phyloP scores from a whole-genome alignment of 805 yeast species.

The Tetrapisispora taiwanensis region DNA sequence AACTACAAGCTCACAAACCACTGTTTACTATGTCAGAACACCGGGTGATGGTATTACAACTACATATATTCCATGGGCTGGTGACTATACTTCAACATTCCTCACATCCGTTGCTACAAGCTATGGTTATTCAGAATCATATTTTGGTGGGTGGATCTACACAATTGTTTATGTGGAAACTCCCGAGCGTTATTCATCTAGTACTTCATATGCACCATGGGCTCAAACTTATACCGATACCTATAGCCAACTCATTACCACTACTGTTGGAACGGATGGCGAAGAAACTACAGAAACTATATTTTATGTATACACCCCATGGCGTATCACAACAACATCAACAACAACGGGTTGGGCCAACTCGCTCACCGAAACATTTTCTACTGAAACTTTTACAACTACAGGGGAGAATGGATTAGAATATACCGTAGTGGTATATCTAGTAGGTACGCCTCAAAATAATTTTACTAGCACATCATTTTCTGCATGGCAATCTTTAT shows the following conservation, averaged over 20 bases:
- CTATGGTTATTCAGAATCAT: background rate
- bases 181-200: background rate
- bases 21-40: background rate
- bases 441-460: background rate
- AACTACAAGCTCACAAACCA: background rate
- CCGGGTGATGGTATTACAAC: background rate
- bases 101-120: background rate
- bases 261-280: background rate
- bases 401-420: slow-evolving; percentile 2
- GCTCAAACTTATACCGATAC: background rate
- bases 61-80: background rate
- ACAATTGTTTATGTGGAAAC: background rate
- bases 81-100: background rate
- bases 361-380: background rate
- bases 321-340: background rate
- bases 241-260: too few species aligned
- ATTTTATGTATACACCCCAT: slow-evolving; percentile 5
- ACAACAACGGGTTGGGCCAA: background rate
- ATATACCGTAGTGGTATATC: background rate
- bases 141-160: background rate
- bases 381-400: background rate
- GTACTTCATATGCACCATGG: background rate
- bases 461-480: background rate
- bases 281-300: background rate
- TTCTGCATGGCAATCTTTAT: background rate